Conservation (phyloP, 768 basidiomycete species). For the Tricholoma flavovirens region DNA sequence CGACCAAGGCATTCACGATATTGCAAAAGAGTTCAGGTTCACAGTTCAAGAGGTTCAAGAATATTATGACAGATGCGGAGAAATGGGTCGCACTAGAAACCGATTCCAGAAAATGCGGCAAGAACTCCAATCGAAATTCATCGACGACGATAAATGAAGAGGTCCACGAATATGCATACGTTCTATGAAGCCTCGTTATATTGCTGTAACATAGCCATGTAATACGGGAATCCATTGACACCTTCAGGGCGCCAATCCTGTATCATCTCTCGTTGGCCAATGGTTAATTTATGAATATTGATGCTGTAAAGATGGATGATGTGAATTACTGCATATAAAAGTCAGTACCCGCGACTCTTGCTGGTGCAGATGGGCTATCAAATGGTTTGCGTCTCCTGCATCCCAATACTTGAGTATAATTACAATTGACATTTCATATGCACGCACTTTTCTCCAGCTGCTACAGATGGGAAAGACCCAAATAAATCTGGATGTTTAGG, state of each 20-base stretch:
- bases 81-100: constrained; percentile 57
- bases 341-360: constrained; percentile 67
- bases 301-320: not conserved
- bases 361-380: constrained; percentile 76
- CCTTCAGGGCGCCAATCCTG: not conserved
- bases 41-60: constrained; percentile 73
- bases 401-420: constrained; percentile 5
- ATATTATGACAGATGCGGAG: constrained; percentile 69
- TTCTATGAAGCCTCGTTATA: not conserved
- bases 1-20: constrained; percentile 58
- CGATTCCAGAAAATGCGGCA: constrained; percentile 69
- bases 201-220: not conserved
- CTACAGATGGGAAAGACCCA: constrained; percentile 91
- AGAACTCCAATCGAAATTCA: constrained; percentile 33
- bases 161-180: too few species aligned
- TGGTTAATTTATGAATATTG: too few species aligned
- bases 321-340: constrained; percentile 21
- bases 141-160: constrained; percentile 19
- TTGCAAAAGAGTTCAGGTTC: constrained; percentile 66
- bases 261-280: not conserved
- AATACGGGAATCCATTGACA: not conserved
- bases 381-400: constrained; percentile 69
- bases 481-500: constrained; percentile 97
- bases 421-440: not conserved
- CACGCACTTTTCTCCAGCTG: constrained; percentile 90